Conservation (phyloP, 2,329 filamentous ascomycete species). For the Botryosphaeria dothidea region DNA sequence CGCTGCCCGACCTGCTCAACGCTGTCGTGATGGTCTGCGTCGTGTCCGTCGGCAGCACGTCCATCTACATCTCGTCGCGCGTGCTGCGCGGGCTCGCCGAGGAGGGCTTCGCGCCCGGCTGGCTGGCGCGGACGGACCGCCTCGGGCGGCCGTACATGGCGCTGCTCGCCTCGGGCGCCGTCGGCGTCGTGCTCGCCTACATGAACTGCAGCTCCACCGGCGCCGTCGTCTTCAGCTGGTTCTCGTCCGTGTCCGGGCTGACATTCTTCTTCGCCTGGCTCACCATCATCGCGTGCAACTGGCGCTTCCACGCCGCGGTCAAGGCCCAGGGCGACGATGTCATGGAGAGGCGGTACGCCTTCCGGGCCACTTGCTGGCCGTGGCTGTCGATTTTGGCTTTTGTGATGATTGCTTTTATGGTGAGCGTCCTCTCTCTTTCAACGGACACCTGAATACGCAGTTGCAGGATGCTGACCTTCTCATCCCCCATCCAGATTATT, state of each 20-base stretch:
- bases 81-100: constrained; percentile 88
- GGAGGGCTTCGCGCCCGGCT: constrained; percentile 61
- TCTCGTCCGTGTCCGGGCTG: constrained; percentile 72
- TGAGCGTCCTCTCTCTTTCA: not conserved
- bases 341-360: constrained; percentile 44
- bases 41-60: constrained; percentile 86
- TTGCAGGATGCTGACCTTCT: not conserved
- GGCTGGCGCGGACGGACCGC: constrained; percentile 62
- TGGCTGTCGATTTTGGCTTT: constrained; percentile 41
- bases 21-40: constrained; percentile 88
- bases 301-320: constrained; percentile 69
- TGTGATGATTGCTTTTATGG: constrained; percentile 31
- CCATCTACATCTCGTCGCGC: constrained; percentile 87
- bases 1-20: constrained; percentile 88
- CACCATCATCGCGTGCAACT: constrained; percentile 83
- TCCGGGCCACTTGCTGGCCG: constrained; percentile 43
- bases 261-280: constrained; percentile 78
- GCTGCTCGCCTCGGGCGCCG: constrained; percentile 50
- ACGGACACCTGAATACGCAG: not conserved
- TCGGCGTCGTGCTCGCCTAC: constrained; percentile 76
- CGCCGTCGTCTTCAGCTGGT: constrained; percentile 72
- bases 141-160: constrained; percentile 61
- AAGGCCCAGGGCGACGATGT: constrained; percentile 42
- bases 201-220: constrained; percentile 61
- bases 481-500: not conserved